Base-by-base conservation (phyloP, 345 rosid genomes). In the Sisymbrium altissimum region DNA sequence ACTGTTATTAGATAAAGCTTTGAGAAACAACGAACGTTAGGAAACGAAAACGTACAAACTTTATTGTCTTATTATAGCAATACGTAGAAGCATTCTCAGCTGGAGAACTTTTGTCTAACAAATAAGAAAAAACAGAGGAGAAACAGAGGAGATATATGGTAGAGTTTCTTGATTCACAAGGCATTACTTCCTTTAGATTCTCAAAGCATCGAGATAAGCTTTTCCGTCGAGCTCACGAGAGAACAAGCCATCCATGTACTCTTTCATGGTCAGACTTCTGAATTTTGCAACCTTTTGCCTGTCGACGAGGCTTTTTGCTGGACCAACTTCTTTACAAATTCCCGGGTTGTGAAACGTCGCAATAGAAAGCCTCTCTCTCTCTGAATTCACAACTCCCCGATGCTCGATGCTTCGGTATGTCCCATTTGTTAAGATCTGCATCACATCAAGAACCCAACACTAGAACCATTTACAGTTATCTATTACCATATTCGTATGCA, bases 391-490 rank as follows among this genome's bases (percentile, higher is more conserved):
- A 4, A 71, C 55, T 40, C 71, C 86, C 14, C 84, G 65, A 50
- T 83, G 86, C 65, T 79, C 81, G 10, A 83, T 71, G 68, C 83
- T 83, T 3, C 56, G 52, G 49, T 81, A 83, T 23, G 43, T 70
- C 27, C 84, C 86, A 39, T 83, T 79, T 9, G 78, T 76, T 39
- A 83, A n/a, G 27, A 83, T 81, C 86, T 79, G 64, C 29, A 29
- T 21, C 11, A 18, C 25, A 19, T n/a, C 10, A 17, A 41, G n/a
- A 9, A 3, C 57, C 10, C 8, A 55, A 17, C 18, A 66, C 23
- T 21, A 68, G 1, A 60, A n/a, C 45, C 27, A 49, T 50, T 14
- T 25, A 39, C 19, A 33, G 10, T 6, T 6, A 45, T 55, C 41
- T 8, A 68, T 19, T 45, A 32, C 23, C 10, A 3, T 32, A 46